A percentile compares a stretch with the other conserved stretches of the same genome.
phyloP scores from a whole-genome alignment of 2,329 filamentous ascomycete genomes.

The Phoma herbarum region DNA sequence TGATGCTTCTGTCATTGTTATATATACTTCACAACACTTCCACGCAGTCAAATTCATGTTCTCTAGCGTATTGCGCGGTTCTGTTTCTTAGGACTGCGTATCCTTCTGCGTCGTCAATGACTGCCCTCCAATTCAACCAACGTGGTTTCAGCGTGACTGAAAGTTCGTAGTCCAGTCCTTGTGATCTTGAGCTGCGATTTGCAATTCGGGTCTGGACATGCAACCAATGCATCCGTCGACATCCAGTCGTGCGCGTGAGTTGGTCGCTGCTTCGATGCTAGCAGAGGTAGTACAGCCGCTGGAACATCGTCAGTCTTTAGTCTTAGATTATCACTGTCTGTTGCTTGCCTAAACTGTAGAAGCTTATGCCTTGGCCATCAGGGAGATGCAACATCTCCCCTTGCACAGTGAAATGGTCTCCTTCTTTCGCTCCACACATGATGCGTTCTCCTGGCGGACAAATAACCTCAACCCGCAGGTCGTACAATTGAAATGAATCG shows the following conservation, averaged over 20 bases:
- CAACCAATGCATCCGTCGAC: constrained; percentile 23
- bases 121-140: background rate
- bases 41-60: too few species aligned
- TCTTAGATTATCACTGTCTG: background rate
- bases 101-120: background rate
- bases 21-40: too few species aligned
- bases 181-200: constrained; percentile 1
- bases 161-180: background rate
- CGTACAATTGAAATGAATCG: background rate
- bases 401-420: background rate
- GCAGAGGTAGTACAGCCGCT: constrained; percentile 19
- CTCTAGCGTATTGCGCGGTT: too few species aligned
- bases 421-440: background rate
- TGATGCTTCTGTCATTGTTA: background rate
- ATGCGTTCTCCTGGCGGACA: background rate
- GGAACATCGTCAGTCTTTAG: background rate
- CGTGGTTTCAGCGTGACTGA: background rate
- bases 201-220: constrained; percentile 24
- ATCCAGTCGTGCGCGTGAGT: constrained; percentile 25
- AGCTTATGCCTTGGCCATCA: background rate
- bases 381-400: background rate
- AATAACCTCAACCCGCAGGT: background rate
- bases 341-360: background rate
- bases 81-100: too few species aligned
- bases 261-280: constrained; percentile 21